phyloP scores from a whole-genome alignment of 1,139 yeast species.

The Pichia norvegensis region DNA sequence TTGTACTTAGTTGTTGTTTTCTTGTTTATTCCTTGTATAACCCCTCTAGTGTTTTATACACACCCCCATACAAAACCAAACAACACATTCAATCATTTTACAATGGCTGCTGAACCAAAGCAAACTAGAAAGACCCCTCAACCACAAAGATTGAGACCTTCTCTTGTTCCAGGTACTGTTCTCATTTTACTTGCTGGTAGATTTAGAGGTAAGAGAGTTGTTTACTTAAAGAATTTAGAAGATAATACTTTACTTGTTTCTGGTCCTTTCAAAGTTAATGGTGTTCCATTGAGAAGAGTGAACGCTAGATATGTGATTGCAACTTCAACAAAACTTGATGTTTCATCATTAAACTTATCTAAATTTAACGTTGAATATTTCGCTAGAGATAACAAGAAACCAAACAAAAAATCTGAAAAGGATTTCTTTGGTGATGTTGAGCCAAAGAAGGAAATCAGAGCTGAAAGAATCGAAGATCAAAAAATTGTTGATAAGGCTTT shows the following conservation, averaged over 20 bases:
- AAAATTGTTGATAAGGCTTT: constrained; percentile 92
- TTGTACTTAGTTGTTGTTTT: not conserved
- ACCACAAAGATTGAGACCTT: constrained; percentile 95
- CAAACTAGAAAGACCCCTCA: constrained; percentile 85
- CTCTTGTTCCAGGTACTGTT: constrained; percentile 95
- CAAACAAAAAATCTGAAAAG: constrained; percentile 75
- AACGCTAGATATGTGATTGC: constrained; percentile 98
- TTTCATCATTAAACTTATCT: constrained; percentile 74
- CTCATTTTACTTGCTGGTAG: constrained; percentile 98
- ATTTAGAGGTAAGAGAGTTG: constrained; percentile 99
- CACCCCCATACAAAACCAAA: not conserved
- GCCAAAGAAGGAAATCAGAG: constrained; percentile 80
- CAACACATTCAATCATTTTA: not conserved
- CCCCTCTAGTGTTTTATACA: not conserved
- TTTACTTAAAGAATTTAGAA: constrained; percentile 92
- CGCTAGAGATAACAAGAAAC: constrained; percentile 75
- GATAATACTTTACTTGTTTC: constrained; percentile 97
- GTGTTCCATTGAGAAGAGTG: constrained; percentile 99
- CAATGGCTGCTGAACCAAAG: constrained; percentile 37
- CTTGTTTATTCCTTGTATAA: no score
- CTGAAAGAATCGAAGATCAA: constrained; percentile 97
- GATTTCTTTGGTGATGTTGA: constrained; percentile 72
- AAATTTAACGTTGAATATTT: constrained; percentile 94
- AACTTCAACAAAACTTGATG: constrained; percentile 85
- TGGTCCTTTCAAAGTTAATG: constrained; percentile 99